Base-by-base conservation (phyloP, 345 rosid species). In the Hibiscus syriacus region DNA sequence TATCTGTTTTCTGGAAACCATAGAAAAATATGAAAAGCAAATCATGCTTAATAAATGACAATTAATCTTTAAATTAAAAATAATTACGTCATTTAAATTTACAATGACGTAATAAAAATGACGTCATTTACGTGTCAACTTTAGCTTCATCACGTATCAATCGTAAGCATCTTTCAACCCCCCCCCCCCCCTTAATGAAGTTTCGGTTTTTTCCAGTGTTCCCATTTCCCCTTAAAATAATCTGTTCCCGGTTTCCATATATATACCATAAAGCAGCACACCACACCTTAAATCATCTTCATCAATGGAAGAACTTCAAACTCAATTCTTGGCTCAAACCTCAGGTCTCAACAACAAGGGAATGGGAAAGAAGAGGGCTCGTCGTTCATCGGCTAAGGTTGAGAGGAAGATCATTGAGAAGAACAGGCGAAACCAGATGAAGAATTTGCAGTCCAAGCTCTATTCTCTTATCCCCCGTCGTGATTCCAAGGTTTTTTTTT, bases 391-490 rank as follows among this genome's bases (percentile, higher is more conserved):
- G 27, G 69, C 54, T 12, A 83, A 78, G 56, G 36, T 76, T 1
- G 90, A 86, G 73, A 83, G 87, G 41, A 86, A 86, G 41, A 30
- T 82, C 38, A 26, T 75, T 2, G 87, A 86, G 82, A 83, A 78
- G 71, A 83, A 81, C 48, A 60, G 87, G 58, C 77, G 90, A 72
- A 78, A 78, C 73, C 76, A 79, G 1, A 80, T 81, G 86, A 86
- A 86, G 79, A 14, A 36, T 12, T 81, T 86, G 25, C 77, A 36
- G 27, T 72, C 78, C 70, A 39, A n/a, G 2, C 85, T 83, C 74
- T 71, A 58, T 34, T 81, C 87, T 55, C 86, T 83, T 34, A 71
- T 86, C 36, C 90, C 87, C 8, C 68, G 27, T 26, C 75, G 39
- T 10, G n/a, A 26, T 20, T 45, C 76, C 11, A 74, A 76, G 85